Base-by-base conservation (phyloP, 306 rosid genomes). In the Crotalaria pallida region DNA sequence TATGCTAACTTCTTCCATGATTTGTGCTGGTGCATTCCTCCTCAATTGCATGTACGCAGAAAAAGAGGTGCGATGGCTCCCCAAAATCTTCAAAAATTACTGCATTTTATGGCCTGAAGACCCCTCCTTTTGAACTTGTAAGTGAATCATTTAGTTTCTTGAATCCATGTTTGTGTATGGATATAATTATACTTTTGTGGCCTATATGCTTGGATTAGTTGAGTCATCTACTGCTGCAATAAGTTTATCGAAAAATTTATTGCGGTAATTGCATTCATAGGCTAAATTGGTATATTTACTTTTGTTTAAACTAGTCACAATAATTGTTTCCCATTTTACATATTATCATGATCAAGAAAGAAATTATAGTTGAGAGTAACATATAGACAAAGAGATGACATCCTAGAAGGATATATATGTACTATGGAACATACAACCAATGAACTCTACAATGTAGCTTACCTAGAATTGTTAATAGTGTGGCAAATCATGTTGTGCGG, bases 71-170 rank as follows among this genome's bases (percentile, higher is more conserved):
- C 33, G 65, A 70, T 66, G 41, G 52, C 55, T 67, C 79, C 33
- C 55, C 69, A 34, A 77, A 87, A 75, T 79, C 84, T 81, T 79
- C 75, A 38, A 83, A 80, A 68, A 77, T 86, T 61, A 71, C 67
- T 40, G 84, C 88, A 73, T 91, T 85, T 82, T 84, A 90, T 77
- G 92, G 96, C 80, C 80, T 91, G 87, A 91, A 77, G 89, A 83
- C 87, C 21, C 99, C 97, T 11, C 97, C 97, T 26, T 94, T 84
- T 78, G 84, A 84, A 75, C 89, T 84, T 74, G 97, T 94, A 73
- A 88, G 96, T 81, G 21, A 67, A 45, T 63, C 60, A 10, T 43
- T 59, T 26, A 26, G 36, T 81, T 71, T 52, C 69, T 27, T 22
- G 55, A 41, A 34, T 50, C 27, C 49, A 17, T 66, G 59, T 49